phyloP scores from a whole-genome alignment of 352 stramenopile species.

The Phytopythium litorale region DNA sequence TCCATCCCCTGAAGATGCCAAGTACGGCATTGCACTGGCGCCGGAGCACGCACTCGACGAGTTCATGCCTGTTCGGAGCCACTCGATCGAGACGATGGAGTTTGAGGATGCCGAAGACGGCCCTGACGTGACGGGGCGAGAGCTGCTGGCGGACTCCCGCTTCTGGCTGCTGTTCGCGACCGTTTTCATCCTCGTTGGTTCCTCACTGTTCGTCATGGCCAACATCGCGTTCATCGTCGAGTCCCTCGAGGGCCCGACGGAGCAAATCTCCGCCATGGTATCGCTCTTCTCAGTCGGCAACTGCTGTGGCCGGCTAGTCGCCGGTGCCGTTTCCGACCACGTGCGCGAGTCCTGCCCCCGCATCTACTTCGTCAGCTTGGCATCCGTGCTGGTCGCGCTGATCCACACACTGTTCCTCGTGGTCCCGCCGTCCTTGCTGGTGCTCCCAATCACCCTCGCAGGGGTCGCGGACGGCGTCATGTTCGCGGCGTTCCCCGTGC shows the following conservation, averaged over 20 bases:
- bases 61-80: conserved; percentile 28
- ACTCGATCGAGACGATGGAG: conserved; percentile 5
- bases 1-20: conserved; percentile 11
- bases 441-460: conserved; percentile 53
- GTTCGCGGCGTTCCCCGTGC: conserved; percentile 64
- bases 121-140: conserved; percentile 44
- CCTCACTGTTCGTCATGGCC: conserved; percentile 72
- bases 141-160: conserved; percentile 39
- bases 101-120: conserved; percentile 5
- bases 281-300: conserved; percentile 71
- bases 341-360: conserved; percentile 44
- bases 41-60: conserved; percentile 35
- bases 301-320: conserved; percentile 44
- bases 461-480: conserved; percentile 69
- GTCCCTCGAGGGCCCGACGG: conserved; percentile 33
- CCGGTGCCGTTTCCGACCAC: conserved; percentile 59
- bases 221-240: conserved; percentile 82
- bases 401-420: conserved; percentile 59
- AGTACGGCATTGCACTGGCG: conserved; percentile 3
- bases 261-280: conserved; percentile 64
- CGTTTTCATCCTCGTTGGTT: conserved; percentile 69
- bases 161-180: conserved; percentile 73
- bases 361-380: conserved; percentile 55
- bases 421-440: conserved; percentile 32
- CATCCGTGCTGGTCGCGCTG: conserved; percentile 49